phyloP scores from a whole-genome alignment of 306 rosid genomes.

The Cicer cuneatum region DNA sequence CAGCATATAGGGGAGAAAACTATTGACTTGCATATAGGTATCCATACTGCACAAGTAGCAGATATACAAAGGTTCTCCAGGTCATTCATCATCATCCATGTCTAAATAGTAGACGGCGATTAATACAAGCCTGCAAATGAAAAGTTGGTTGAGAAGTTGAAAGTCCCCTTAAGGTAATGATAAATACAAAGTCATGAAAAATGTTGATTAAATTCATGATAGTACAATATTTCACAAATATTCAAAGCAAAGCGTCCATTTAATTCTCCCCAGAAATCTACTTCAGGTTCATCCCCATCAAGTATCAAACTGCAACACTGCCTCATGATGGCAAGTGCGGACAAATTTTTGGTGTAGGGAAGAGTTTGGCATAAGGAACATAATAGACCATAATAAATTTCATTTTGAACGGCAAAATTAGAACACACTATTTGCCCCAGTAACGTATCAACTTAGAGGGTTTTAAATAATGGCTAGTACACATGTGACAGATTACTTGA shows the following conservation, averaged over 20 bases:
- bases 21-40: slow-evolving; percentile 51
- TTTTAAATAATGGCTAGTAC: slow-evolving; percentile 13
- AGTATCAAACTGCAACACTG: slow-evolving; percentile 27
- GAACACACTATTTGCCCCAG: not conserved
- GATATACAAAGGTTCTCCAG: slow-evolving; percentile 50
- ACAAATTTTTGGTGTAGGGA: slow-evolving; percentile 2
- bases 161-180: slow-evolving; percentile 8
- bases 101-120: slow-evolving; percentile 64
- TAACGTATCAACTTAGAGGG: slow-evolving; percentile 18
- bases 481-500: not conserved
- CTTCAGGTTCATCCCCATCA: slow-evolving; percentile 26
- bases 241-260: not conserved
- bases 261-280: not conserved
- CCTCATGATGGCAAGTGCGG: slow-evolving; percentile 18
- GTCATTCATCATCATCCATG: slow-evolving; percentile 61
- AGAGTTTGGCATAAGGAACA: slow-evolving; percentile 30
- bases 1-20: not conserved
- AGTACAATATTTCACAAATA: not conserved
- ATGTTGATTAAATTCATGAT: not conserved
- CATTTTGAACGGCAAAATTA: not conserved
- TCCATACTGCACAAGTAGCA: slow-evolving; percentile 48
- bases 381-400: not conserved
- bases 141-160: slow-evolving; percentile 45
- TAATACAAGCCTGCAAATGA: slow-evolving; percentile 80
- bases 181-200: slow-evolving; percentile 19